Evolutionary conservation across 164 flowering plant species (phyloP), one percentile per base, ranked within the genome.

Genomic region (Stephania cephalantha): DNA sequence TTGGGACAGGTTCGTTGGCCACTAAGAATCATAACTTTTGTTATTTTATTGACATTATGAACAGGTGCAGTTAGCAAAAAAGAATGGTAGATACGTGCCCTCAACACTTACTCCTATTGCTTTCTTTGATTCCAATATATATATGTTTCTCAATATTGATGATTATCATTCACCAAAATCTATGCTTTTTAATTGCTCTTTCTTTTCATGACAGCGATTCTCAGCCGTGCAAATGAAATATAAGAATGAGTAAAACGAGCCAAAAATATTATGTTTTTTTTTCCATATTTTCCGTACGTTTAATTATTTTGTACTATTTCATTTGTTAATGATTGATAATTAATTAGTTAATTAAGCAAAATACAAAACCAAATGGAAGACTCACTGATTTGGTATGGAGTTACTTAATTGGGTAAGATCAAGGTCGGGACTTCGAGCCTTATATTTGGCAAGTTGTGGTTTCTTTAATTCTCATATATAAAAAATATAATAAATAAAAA

Each of bases 1-100:
- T 74, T 22, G 73, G 74, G 72, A 79, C 79, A 81, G 76, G 75
- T 76, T 79, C 81, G 42, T 35, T 35, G 42, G 20, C 71, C 29
- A 44, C 58, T 73, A 73, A 29, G 22, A 50, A 72, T 35, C 53
- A 52, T 9, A 67, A 71, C 55, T 6, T 35, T n/a, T 29, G 7
- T 5, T 30, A 46, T 25, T 66, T 30, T 67, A 50, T 42, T 74
- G 72, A 44, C 13, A 10, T 46, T 61, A 35, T 35, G 42, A 76
- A 69, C 74, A 73, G 73, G 15, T 22, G 42, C 45, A 66, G 9
- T 61, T n/a, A 61, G 5, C 66, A 61, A 61, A 58, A 61, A 61
- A 25, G 25, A 61, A n/a, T 61, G 66, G 25, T 61, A 61, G 66
- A 61, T 61, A 61, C 66, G 20, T 17, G 25, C 25, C 0, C 66